Base-by-base conservation (phyloP, 495 filamentous ascomycete species). In the Penicillium alfredii region DNA sequence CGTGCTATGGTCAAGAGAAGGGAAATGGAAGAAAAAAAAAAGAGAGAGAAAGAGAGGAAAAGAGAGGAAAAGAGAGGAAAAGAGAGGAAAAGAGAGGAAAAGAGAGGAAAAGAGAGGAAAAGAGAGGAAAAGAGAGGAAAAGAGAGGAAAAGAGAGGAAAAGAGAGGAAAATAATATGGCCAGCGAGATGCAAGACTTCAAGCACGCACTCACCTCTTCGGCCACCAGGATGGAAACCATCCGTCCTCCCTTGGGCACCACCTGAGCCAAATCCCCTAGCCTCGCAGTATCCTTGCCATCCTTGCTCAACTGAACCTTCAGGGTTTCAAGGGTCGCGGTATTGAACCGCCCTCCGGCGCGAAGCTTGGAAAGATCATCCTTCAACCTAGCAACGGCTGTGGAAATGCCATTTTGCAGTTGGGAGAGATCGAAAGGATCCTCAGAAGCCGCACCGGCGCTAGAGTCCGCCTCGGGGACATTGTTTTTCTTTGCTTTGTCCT, bases 261-360 rank as follows among this genome's bases (percentile, higher is more conserved):
- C 73, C 45, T 86, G 81, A 17, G 86, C 86, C 26, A 94, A 51
- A 49, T 90, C 84, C 7, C 76, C 72, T 17, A 94, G 60, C 29
- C 49, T 63, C 30, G 61, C 45, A 2, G 66, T 71, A 23, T 69
- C 60, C 13, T 71, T 73, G 22, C 44, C 59, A n/a, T 65, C 66
- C 49, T 74, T 74, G 57, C 72, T 62, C 3, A 80, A 54, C 28
- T 71, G 63, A 29, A 90, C 80, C 10, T 74, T 72, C 35, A 93
- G 45, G 7, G 61, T 60, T 50, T 87, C 83, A 21, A 93, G 58
- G 0, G 68, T 42, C 23, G 82, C 77, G 0, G 81, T 75, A 51
- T 82, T 84, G 62, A 88, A 78, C 11, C 82, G 67, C 1, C 81
- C 81, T 17, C 83, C 79, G 0, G 72, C 61, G 1, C 78, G 70